phyloP scores from a whole-genome alignment of 2,329 filamentous ascomycete genomes.

The Lecanicillium sp. region DNA sequence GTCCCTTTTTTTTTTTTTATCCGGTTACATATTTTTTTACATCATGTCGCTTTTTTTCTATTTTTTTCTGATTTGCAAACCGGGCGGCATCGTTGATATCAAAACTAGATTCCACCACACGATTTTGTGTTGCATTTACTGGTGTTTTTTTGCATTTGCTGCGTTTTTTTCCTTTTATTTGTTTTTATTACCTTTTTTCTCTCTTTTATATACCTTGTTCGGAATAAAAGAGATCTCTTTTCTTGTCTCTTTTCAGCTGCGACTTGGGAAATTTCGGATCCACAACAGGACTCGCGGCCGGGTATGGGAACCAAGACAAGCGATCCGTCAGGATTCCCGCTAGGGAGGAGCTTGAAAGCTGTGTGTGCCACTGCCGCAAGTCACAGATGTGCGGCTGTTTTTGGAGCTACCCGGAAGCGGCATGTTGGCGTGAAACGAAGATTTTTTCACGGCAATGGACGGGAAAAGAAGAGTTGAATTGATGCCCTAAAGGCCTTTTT shows the following conservation, averaged over 20 bases:
- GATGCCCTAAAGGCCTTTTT: not conserved
- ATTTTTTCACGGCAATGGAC: not conserved
- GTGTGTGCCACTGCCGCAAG: too few species aligned
- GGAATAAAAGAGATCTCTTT: too few species aligned
- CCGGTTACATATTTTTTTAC: slow-evolving; percentile 5
- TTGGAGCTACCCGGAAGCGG: slow-evolving; percentile 1
- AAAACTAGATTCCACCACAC: slow-evolving; percentile 13
- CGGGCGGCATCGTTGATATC: slow-evolving; percentile 14
- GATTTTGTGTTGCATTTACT: slow-evolving; percentile 14
- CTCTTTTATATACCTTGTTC: not conserved
- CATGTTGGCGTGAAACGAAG: not conserved
- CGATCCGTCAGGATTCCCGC: too few species aligned
- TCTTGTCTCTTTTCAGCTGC: slow-evolving; percentile 11
- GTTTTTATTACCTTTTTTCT: slow-evolving; percentile 7
- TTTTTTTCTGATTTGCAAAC: slow-evolving; percentile 6
- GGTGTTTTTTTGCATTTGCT: slow-evolving; percentile 17
- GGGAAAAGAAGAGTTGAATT: not conserved
- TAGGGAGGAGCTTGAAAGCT: not conserved
- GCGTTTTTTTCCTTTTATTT: slow-evolving; percentile 14
- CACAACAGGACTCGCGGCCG: not conserved
- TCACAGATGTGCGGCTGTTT: too few species aligned
- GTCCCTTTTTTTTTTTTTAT: slow-evolving; percentile 2
- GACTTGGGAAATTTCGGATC: not conserved
- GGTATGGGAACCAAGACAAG: too few species aligned
- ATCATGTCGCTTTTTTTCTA: not conserved